A percentile compares a stretch with the other conserved stretches of the same genome.
phyloP scores from a whole-genome alignment of 2,329 filamentous ascomycete species.

The Chaetomiaceae sp. region DNA sequence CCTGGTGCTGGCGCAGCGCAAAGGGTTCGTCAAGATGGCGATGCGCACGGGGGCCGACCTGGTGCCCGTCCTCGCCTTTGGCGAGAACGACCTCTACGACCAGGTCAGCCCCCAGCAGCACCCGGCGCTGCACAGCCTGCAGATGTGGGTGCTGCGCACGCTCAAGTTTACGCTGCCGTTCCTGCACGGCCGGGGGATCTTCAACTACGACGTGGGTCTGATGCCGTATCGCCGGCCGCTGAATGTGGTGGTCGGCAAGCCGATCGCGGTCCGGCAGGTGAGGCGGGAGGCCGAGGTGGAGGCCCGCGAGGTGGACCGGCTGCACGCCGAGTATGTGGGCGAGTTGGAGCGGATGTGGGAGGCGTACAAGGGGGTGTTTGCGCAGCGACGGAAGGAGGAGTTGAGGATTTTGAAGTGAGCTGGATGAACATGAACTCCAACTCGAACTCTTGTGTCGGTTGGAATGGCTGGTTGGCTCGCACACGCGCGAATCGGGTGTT shows the following conservation, averaged over 20 bases:
- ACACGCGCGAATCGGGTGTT: too few relatives aligned
- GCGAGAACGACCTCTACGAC: constrained; percentile 94
- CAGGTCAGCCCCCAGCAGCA: constrained; percentile 75
- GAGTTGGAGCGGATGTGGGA: constrained; percentile 73
- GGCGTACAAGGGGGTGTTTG: constrained; percentile 72
- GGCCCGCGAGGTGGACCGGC: constrained; percentile 69
- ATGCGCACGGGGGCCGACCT: constrained; percentile 89
- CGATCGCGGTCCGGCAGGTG: constrained; percentile 63
- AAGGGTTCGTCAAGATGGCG: constrained; percentile 91
- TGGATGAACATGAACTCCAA: too few relatives aligned
- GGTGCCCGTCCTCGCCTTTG: constrained; percentile 87
- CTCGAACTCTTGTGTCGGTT: too few relatives aligned
- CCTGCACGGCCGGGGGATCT: constrained; percentile 84
- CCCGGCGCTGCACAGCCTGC: constrained; percentile 72
- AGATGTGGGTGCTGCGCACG: constrained; percentile 77
- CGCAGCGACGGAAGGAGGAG: constrained; percentile 58
- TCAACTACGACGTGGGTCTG: constrained; percentile 95
- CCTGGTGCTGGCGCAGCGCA: constrained; percentile 76
- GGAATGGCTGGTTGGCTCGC: background rate
- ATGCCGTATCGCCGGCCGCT: constrained; percentile 88
- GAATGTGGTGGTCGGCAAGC: constrained; percentile 83
- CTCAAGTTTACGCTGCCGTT: constrained; percentile 91
- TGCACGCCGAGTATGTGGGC: constrained; percentile 73
- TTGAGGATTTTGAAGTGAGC: constrained; percentile 53
- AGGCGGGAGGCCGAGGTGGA: constrained; percentile 53